Evolutionary conservation across 768 basidiomycete genomes (phyloP).

Genomic region (Boletus edulis): DNA sequence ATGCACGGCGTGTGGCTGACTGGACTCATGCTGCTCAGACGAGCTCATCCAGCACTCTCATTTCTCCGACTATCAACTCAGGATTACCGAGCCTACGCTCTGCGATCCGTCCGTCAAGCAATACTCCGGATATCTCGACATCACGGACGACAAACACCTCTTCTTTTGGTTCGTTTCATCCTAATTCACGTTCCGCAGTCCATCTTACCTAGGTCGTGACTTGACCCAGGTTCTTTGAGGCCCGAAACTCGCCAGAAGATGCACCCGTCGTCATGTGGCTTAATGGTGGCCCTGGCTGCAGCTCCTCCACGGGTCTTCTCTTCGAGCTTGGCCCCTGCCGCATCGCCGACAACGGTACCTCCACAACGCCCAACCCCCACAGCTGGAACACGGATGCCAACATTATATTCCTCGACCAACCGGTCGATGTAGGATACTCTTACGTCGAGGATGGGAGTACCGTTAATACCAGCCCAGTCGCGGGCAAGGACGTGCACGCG

Average conservation of each 20-base stretch:
- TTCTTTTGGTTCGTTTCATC: slow-evolving; percentile 72
- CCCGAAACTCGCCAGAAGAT: slow-evolving; percentile 63
- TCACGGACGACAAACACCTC: slow-evolving; percentile 74
- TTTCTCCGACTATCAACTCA: slow-evolving; percentile 52
- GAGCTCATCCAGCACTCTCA: slow-evolving; percentile 60
- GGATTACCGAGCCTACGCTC: slow-evolving; percentile 64
- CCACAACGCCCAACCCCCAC: slow-evolving; percentile 70
- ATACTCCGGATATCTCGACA: slow-evolving; percentile 81
- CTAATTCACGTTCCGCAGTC: neutral
- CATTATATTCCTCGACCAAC: slow-evolving; percentile 64
- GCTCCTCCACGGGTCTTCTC: slow-evolving; percentile 78
- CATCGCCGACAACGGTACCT: slow-evolving; percentile 64
- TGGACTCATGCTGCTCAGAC: slow-evolving; percentile 33
- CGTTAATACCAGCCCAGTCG: slow-evolving; percentile 79
- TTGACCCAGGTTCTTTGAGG: slow-evolving; percentile 79
- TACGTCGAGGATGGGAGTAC: slow-evolving; percentile 73
- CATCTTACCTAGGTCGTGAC: neutral
- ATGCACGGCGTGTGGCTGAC: neutral
- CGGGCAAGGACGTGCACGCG: slow-evolving; percentile 87
- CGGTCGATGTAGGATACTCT: slow-evolving; percentile 88
- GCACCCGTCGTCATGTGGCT: slow-evolving; percentile 90
- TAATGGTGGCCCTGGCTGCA: slow-evolving; percentile 77
- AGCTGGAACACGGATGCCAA: slow-evolving; percentile 82
- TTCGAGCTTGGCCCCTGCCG: slow-evolving; percentile 92
- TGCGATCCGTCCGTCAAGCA: slow-evolving; percentile 77